phyloP scores from a whole-genome alignment of 768 basidiomycete genomes.

The Strobilomyces confusus region DNA sequence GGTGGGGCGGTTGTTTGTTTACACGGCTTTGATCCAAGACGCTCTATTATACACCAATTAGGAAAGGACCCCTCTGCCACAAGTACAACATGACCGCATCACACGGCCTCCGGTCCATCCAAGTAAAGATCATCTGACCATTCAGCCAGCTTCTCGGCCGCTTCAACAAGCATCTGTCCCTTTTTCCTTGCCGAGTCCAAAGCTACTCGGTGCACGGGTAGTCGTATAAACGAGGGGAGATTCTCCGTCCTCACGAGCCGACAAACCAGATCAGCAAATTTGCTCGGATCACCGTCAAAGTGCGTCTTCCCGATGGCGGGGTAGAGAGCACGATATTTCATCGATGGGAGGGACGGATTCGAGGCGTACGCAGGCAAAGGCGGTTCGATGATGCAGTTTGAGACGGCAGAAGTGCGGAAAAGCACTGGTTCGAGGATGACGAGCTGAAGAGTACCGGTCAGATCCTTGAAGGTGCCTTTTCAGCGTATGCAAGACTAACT shows the following conservation, averaged over 20 bases:
- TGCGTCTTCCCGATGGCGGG: conserved; percentile 16
- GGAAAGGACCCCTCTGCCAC: conserved; percentile 4
- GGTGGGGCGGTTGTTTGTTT: conserved; percentile 28
- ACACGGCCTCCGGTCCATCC: conserved; percentile 4
- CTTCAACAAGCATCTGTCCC: conserved; percentile 16
- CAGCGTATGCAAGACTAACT: conserved; percentile 11
- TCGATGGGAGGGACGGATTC: conserved; percentile 24
- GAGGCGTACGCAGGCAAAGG: conserved; percentile 18
- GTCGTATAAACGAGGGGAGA: conserved; percentile 14
- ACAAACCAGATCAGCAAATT: conserved; percentile 19
- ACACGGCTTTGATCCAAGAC: conserved; percentile 34
- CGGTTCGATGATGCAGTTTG: conserved; percentile 12
- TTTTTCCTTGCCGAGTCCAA: conserved; percentile 20
- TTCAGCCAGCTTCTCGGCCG: conserved; percentile 16
- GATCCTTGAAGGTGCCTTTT: neutral
- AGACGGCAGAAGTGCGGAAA: conserved; percentile 19
- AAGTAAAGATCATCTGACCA: conserved; percentile 27
- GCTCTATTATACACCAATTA: conserved; percentile 1
- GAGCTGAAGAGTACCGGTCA: conserved; percentile 11
- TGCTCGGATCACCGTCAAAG: conserved; percentile 23
- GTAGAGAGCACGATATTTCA: conserved; percentile 19
- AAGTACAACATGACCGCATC: too few relatives aligned
- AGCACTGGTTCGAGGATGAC: conserved; percentile 22
- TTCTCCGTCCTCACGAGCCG: conserved; percentile 15
- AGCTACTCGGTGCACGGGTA: conserved; percentile 25